Evolutionary conservation across 164 flowering plant genomes (phyloP).

Genomic region (Echeveria elegans): DNA sequence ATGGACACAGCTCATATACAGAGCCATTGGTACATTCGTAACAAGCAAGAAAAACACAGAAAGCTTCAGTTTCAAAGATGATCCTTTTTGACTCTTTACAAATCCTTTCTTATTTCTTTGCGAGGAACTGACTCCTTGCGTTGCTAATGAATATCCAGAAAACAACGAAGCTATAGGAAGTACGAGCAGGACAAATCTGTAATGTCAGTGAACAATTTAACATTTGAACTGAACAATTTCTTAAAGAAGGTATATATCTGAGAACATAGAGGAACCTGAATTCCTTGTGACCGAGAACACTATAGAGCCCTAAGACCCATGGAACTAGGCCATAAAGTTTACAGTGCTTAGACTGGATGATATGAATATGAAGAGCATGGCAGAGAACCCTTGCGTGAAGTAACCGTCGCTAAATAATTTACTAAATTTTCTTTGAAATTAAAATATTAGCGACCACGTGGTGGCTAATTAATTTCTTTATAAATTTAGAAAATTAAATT

Average conservation of each 20-base stretch:
- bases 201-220: constrained; percentile 1
- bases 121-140: constrained; percentile 16
- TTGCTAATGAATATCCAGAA: constrained; percentile 61
- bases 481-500: too few relatives aligned
- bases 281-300: constrained; percentile 86
- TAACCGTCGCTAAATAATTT: too few relatives aligned
- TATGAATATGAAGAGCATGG: too few relatives aligned
- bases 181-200: constrained; percentile 90
- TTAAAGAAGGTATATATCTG: neutral
- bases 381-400: neutral
- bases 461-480: too few relatives aligned
- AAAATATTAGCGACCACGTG: too few relatives aligned
- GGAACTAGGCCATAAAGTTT: too few relatives aligned
- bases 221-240: neutral
- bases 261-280: constrained; percentile 49
- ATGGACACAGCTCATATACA: constrained; percentile 86
- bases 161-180: constrained; percentile 86
- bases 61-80: constrained; percentile 26
- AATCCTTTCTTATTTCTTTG: constrained; percentile 22
- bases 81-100: constrained; percentile 12
- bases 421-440: too few relatives aligned
- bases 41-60: constrained; percentile 53
- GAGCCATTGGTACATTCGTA: constrained; percentile 84
- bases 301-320: constrained; percentile 76
- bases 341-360: too few relatives aligned